Evolutionary conservation across 495 filamentous ascomycete genomes (phyloP), one percentile per base, ranked within the genome.

Genomic region (Aspergillus kassunensis): DNA sequence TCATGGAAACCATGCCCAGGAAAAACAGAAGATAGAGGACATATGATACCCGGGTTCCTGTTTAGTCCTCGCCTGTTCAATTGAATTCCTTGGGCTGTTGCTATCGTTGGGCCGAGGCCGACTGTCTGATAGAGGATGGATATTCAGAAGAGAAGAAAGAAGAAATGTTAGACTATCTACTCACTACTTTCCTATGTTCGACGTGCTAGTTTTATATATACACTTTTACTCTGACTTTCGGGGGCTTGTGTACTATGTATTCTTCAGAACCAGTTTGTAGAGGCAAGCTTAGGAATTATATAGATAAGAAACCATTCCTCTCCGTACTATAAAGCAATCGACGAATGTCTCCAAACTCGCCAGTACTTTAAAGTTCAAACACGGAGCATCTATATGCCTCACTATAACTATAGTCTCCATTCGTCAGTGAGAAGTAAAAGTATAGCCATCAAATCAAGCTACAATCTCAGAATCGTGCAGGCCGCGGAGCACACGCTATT

Each of bases 111-210:
- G 30, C 6, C 12, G 30, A 15, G 1, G 30, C 24, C 19, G 44
- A 24, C 18, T 21, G 51, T 21, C 20, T 27, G 20, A 37, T 29
- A 36, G 31, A 43, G 36, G 35, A 33, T 24, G 9, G 13, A 19
- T 51, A 2, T 35, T 39, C 2, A 16, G 27, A 30, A 45, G 42
- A 31, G 19, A 16, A 35, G 44, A 31, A 1, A 33, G 50, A 46
- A 46, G 42, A 40, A 44, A 53, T 53, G 51, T 46, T 53, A 53
- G 51, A 53, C 34, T 53, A 46, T 39, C 51, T 46, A 53, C 34
- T 29, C 25, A 45, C 41, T 41, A 16, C 31, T 53, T 46, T 20
- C 34, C 16, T 51, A 42, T 51, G 36, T 42, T 34, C 36, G 40
- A 9, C 5, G 46, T 11, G 36, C 33, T 21, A 30, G 47, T 30